Evolutionary conservation across 1,284 basidiomycete species (phyloP).

Genomic region (Tylopilus sp.): DNA sequence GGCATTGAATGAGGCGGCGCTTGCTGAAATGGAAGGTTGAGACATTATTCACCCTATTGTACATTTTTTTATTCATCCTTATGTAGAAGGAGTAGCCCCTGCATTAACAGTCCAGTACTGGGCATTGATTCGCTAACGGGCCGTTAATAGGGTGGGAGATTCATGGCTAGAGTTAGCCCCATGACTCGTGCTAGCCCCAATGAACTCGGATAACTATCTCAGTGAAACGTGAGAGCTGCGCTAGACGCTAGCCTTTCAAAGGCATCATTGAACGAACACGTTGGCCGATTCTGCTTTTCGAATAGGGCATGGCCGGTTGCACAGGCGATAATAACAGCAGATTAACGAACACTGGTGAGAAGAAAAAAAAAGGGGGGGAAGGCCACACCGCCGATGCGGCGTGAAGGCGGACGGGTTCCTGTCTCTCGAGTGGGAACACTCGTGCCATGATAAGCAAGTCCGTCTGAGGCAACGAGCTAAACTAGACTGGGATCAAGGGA

Average conservation of each 20-base stretch:
- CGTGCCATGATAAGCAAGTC: not conserved
- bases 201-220: too few relatives aligned
- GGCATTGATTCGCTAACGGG: too few relatives aligned
- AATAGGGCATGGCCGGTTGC: too few relatives aligned
- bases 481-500: not conserved
- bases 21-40: conserved; percentile 56
- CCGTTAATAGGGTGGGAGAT: too few relatives aligned
- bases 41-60: not conserved
- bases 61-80: conserved; percentile 13
- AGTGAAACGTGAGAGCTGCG: too few relatives aligned
- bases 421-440: too few relatives aligned
- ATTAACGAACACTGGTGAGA: too few relatives aligned
- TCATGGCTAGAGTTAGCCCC: too few relatives aligned
- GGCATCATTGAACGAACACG: not conserved
- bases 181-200: too few relatives aligned
- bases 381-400: not conserved
- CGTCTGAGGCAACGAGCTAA: not conserved
- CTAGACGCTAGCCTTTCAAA: not conserved
- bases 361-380: not conserved
- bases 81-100: conserved; percentile 6
- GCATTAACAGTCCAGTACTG: not conserved
- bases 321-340: too few relatives aligned
- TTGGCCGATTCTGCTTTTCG: too few relatives aligned
- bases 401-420: not conserved
- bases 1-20: conserved; percentile 70